A percentile compares a stretch with the other conserved stretches of the same genome.
These are phyloP conservation scores for Phytophthora megakarya DNA, from an alignment of 352 stramenopile species.

Conservation along the genomic window DNA sequence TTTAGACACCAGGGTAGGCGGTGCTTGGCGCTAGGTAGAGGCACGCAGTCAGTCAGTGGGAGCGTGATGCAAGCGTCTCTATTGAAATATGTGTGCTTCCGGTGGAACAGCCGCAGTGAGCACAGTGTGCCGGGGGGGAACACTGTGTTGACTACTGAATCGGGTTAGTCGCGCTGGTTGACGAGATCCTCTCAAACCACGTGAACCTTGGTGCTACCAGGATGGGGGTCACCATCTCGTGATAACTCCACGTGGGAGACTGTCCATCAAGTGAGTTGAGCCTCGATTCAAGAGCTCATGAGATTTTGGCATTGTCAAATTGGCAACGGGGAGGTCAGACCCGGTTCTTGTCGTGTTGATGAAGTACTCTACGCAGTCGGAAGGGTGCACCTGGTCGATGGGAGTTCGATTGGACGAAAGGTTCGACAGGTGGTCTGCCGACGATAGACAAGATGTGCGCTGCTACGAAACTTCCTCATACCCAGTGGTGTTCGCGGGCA, in stretches of 20 bases:
- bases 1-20: constrained; percentile 1
- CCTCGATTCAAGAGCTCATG: not conserved
- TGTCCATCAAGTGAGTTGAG: too few relatives aligned
- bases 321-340: not conserved
- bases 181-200: not conserved
- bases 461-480: constrained; percentile 2
- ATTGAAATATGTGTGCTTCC: constrained; percentile 17
- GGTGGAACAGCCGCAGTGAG: constrained; percentile 16
- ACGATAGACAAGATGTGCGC: constrained; percentile 4
- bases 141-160: constrained; percentile 23
- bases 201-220: constrained; percentile 1
- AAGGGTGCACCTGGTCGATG: not conserved
- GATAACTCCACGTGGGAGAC: too few relatives aligned
- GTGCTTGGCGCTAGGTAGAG: constrained; percentile 14
- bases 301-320: not conserved
- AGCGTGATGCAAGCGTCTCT: constrained; percentile 1
- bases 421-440: not conserved
- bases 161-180: constrained; percentile 13
- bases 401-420: constrained; percentile 13
- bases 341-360: not conserved
- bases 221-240: constrained; percentile 11
- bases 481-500: constrained; percentile 15
- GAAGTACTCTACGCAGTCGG: not conserved
- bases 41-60: constrained; percentile 4
- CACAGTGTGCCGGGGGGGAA: constrained; percentile 13